Evolutionary conservation across 345 rosid species (phyloP).

Genomic region (Clarkia xantiana): DNA sequence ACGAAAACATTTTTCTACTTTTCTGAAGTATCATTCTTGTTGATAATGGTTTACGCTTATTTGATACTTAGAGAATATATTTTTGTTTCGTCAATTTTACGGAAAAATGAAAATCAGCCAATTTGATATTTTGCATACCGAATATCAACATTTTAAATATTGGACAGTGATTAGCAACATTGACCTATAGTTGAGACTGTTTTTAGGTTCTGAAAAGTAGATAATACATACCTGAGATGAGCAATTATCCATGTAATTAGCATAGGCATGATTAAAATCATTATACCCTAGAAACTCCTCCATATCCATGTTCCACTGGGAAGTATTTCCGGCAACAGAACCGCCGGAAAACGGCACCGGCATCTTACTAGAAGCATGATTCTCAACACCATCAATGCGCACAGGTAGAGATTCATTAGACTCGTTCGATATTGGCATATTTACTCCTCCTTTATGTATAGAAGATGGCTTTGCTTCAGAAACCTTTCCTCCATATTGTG

Average conservation of each 20-base stretch:
- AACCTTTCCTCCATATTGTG: constrained; percentile 29
- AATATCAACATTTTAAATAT: too few species aligned
- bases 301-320: constrained; percentile 77
- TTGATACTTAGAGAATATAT: too few species aligned
- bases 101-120: too few species aligned
- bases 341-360: constrained; percentile 55
- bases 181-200: too few species aligned
- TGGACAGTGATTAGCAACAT: too few species aligned
- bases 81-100: too few species aligned
- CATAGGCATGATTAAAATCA: constrained; percentile 48
- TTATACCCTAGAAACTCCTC: constrained; percentile 60
- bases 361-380: constrained; percentile 17
- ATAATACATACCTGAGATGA: constrained; percentile 58
- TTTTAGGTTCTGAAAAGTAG: too few species aligned
- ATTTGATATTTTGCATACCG: too few species aligned
- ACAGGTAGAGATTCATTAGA: constrained; percentile 20
- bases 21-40: too few species aligned
- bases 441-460: constrained; percentile 17
- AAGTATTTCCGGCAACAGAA: constrained; percentile 42
- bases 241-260: constrained; percentile 54
- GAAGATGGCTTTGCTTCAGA: constrained; percentile 26
- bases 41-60: too few species aligned
- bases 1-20: too few species aligned
- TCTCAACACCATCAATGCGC: constrained; percentile 17
- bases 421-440: constrained; percentile 17